Base-by-base conservation (phyloP, 2,329 filamentous ascomycete genomes). In the Clarireedia hainanense region DNA sequence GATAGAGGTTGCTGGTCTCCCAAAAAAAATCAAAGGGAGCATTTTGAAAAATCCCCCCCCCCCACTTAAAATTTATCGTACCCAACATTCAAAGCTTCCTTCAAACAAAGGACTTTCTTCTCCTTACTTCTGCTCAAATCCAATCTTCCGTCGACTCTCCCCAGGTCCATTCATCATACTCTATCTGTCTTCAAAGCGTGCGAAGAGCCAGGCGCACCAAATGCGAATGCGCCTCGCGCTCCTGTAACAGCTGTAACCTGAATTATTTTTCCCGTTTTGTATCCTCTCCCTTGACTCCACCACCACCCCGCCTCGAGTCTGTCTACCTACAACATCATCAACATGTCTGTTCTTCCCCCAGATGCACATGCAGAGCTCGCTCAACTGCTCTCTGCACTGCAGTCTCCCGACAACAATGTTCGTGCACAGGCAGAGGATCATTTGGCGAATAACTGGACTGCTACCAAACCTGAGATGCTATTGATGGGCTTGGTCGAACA, bases 401-500 rank as follows among this genome's bases (percentile, higher is more conserved):
- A 94, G 75, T 92, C 89, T 48, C 76, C 90, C 65, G 92, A 99
- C 75, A 99, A 99, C 75, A 78, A 79, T 57, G 80, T 89, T 65
- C 86, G 94, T 70, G 83, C 88, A 30, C 84, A 89, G 71, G 92
- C 92, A 52, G 94, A 99, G 73, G 89, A 95, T 62, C 87, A 91
- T 71, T 77, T 99, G 60, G 89, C 90, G 71, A 89, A 83, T 73
- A 91, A 91, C 78, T 99, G 94, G 94, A 88, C 91, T 37, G 76
- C 77, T 60, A 80, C 83, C 56, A 83, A 88, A 59, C 91, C 94
- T 37, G 91, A 96, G 67, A 80, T 95, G 65, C 78, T 97, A 64
- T 76, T 99, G 69, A 94, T 97, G 87, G 94, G 91, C 62, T 76
- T 99, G 65, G 91, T 88, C 42, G 94, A 97, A 75, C 92, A 97